Conservation (phyloP, 2,329 filamentous ascomycete genomes). For the Arthroderma sp. region DNA sequence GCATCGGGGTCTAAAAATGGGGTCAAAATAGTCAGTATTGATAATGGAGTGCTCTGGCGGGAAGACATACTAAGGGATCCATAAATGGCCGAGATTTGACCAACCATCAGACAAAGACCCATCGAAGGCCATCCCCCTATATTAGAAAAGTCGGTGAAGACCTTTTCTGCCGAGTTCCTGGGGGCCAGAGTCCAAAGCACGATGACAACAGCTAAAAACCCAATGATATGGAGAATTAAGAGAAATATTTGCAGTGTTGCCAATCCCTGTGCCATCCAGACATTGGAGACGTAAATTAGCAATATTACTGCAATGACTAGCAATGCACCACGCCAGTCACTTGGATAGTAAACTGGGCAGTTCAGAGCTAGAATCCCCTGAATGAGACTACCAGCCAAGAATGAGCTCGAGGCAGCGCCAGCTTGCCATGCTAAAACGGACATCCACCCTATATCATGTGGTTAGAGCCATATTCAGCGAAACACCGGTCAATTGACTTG, state of each 20-base stretch:
- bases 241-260: conserved; percentile 20
- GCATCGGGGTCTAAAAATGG: conserved; percentile 11
- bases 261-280: conserved; percentile 15
- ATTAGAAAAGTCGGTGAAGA: conserved; percentile 17
- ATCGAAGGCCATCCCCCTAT: conserved; percentile 16
- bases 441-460: conserved; percentile 16
- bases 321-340: conserved; percentile 20
- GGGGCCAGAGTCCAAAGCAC: conserved; percentile 19
- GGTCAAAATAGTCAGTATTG: background rate
- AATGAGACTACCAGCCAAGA: conserved; percentile 20
- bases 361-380: conserved; percentile 23
- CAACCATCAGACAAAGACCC: conserved; percentile 28
- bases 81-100: conserved; percentile 29
- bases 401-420: conserved; percentile 17
- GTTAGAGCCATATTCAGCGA: conserved; percentile 25
- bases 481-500: conserved; percentile 29
- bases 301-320: conserved; percentile 15
- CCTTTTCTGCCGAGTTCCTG: conserved; percentile 13
- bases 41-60: conserved; percentile 14
- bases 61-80: conserved; percentile 20
- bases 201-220: conserved; percentile 21
- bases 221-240: conserved; percentile 20
- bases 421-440: conserved; percentile 21
- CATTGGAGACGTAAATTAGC: conserved; percentile 19
- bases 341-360: conserved; percentile 15